A percentile compares a stretch with the other conserved stretches of the same genome.
Evolutionary conservation across 2,329 filamentous ascomycete genomes (phyloP).

Genomic region (Aureobasidium vineae): DNA sequence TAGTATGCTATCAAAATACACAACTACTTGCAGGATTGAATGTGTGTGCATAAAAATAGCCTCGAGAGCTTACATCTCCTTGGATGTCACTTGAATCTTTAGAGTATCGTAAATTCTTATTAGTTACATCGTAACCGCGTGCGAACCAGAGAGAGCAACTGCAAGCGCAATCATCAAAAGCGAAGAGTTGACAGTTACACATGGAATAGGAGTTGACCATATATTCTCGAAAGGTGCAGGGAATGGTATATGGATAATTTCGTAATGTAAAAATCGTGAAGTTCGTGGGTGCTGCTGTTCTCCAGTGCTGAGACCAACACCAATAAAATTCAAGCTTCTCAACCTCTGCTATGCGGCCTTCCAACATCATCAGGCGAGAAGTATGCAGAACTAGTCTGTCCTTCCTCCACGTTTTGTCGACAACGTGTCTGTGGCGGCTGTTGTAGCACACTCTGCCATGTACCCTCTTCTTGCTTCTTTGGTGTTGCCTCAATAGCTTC

Average conservation of each 20-base stretch:
- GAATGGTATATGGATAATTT: background rate
- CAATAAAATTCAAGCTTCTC: background rate
- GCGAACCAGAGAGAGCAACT: too few relatives aligned
- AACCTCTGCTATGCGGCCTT: slow-evolving; percentile 5
- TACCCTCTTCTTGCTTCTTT: background rate
- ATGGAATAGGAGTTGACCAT: too few relatives aligned
- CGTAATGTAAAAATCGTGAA: background rate
- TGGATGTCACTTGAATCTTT: too few relatives aligned
- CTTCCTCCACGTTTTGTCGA: background rate
- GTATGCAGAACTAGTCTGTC: background rate
- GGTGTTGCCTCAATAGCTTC: background rate
- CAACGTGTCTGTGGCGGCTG: background rate
- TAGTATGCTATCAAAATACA: too few relatives aligned
- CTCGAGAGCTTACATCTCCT: too few relatives aligned
- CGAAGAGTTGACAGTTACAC: background rate
- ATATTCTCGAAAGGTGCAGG: too few relatives aligned
- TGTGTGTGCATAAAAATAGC: too few relatives aligned
- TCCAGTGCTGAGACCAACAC: background rate
- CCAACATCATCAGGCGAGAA: slow-evolving; percentile 16
- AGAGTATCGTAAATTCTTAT: too few relatives aligned
- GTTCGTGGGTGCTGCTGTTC: background rate
- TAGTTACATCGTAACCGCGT: too few relatives aligned
- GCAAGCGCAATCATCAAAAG: too few relatives aligned
- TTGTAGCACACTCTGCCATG: background rate
- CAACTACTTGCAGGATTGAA: too few relatives aligned